These are phyloP conservation scores for Sporisorium graminicola DNA, from an alignment of 1,284 basidiomycete species.

Conservation along the genomic window DNA sequence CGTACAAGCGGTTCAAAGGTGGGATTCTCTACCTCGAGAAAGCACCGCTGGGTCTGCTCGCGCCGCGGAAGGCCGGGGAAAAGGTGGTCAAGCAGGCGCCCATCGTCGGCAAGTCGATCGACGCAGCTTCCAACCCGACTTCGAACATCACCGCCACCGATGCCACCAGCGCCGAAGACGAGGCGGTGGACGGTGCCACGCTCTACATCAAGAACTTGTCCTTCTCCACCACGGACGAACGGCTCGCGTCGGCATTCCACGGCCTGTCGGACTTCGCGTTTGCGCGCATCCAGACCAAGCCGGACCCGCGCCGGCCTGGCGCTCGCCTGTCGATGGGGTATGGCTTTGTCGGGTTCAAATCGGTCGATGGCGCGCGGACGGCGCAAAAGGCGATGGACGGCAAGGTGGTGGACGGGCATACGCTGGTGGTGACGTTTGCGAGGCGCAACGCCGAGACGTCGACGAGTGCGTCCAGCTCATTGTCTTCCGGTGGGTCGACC, in stretches of 20 bases:
- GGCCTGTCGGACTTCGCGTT: slow-evolving; percentile 85
- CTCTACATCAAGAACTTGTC: slow-evolving; percentile 95
- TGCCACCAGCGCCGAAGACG: slow-evolving; percentile 20
- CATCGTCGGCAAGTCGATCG: slow-evolving; percentile 46
- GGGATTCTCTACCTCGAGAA: slow-evolving; percentile 93
- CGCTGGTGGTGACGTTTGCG: slow-evolving; percentile 86
- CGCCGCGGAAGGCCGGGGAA: slow-evolving; percentile 26
- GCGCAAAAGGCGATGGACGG: slow-evolving; percentile 85
- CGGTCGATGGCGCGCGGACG: slow-evolving; percentile 78
- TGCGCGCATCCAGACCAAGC: slow-evolving; percentile 90
- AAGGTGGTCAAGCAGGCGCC: slow-evolving; percentile 50
- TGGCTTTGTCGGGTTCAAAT: slow-evolving; percentile 93
- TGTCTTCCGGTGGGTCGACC: slow-evolving; percentile 74
- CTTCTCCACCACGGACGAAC: slow-evolving; percentile 86
- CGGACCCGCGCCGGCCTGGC: slow-evolving; percentile 75
- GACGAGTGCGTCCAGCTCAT: slow-evolving; percentile 70
- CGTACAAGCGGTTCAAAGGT: slow-evolving; percentile 89
- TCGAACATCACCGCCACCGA: slow-evolving; percentile 5
- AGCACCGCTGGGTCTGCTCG: slow-evolving; percentile 79
- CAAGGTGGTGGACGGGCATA: slow-evolving; percentile 87
- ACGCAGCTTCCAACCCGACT: slow-evolving; percentile 14
- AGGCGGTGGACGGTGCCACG: slow-evolving; percentile 79
- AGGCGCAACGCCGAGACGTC: slow-evolving; percentile 81
- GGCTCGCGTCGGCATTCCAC: slow-evolving; percentile 79
- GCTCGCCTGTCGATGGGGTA: slow-evolving; percentile 87